Conservation (phyloP, 202 grass and related monocot genomes). For the Carex arenaria region DNA sequence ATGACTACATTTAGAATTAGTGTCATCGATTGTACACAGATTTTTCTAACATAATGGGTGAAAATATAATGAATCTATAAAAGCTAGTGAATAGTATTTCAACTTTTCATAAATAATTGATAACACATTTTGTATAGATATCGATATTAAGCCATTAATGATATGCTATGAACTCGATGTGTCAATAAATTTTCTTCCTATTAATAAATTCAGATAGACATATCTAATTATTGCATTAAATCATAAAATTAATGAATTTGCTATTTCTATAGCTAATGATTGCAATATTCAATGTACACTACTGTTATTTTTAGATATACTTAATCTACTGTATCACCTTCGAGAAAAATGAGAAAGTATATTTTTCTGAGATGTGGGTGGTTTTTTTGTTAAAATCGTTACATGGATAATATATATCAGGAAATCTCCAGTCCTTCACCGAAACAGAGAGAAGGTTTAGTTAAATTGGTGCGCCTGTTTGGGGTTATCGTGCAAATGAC, state of each 20-base stretch:
- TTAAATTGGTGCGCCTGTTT: not conserved
- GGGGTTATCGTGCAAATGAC: conserved; percentile 11
- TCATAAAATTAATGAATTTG: not conserved
- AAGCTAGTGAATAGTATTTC: not conserved
- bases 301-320: not conserved
- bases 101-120: not conserved
- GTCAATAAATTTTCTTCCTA: not conserved
- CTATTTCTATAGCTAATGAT: not conserved
- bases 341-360: not conserved
- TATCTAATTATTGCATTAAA: not conserved
- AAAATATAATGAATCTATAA: not conserved
- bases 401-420: not conserved
- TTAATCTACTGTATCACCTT: not conserved
- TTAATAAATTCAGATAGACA: not conserved
- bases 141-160: not conserved
- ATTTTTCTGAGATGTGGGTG: not conserved
- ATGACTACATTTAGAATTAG: too few relatives aligned
- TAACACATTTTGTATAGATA: not conserved
- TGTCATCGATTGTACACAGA: too few relatives aligned
- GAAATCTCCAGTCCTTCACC: not conserved
- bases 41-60: too few relatives aligned
- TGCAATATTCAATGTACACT: not conserved
- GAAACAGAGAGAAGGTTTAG: not conserved
- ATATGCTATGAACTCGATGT: not conserved
- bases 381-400: not conserved